phyloP scores from a whole-genome alignment of 306 rosid genomes.

The Acacia confusa region DNA sequence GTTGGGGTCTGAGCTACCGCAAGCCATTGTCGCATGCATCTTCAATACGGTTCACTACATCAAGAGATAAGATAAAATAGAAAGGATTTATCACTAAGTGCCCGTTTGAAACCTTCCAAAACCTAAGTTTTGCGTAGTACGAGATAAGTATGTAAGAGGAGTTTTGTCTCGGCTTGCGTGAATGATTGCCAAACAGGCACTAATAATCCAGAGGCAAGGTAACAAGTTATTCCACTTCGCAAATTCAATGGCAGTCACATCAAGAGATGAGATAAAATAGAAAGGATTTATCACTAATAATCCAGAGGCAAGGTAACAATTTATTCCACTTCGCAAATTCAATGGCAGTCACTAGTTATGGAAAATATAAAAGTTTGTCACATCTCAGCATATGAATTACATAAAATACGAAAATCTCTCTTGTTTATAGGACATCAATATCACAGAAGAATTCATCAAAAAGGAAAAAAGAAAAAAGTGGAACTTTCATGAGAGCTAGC shows the following conservation, averaged over 20 bases:
- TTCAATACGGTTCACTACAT: constrained; percentile 20
- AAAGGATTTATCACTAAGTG: background rate
- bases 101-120: too few species aligned
- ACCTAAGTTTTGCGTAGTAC: too few species aligned
- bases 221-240: too few species aligned
- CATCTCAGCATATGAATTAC: background rate
- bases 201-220: too few species aligned
- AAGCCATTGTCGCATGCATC: constrained; percentile 50
- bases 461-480: background rate
- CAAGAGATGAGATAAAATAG: background rate
- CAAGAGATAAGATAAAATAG: background rate
- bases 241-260: too few species aligned
- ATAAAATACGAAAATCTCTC: background rate
- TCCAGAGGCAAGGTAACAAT: background rate
- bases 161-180: too few species aligned
- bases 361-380: background rate
- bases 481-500: background rate
- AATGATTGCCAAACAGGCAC: too few species aligned
- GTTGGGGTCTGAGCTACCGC: constrained; percentile 28
- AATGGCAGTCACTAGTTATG: background rate
- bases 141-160: too few species aligned
- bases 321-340: background rate
- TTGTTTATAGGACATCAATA: background rate
- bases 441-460: background rate
- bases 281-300: background rate